These are phyloP conservation scores for Suillus tomentosus DNA, from an alignment of 768 basidiomycete species.

Conservation along the genomic window DNA sequence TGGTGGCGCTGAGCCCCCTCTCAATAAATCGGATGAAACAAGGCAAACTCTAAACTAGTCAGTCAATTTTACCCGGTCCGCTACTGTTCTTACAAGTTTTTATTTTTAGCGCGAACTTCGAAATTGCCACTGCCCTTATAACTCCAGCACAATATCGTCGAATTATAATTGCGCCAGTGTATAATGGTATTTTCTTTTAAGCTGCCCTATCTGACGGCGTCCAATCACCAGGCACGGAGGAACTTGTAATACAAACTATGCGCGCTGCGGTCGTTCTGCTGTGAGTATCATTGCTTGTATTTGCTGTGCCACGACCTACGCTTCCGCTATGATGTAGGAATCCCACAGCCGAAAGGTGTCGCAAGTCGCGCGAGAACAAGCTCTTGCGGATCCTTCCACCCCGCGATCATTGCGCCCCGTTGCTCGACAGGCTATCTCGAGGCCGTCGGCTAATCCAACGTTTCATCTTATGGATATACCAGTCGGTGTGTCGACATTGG, in stretches of 20 bases:
- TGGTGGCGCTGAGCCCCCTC: not conserved
- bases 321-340: not conserved
- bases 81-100: not conserved
- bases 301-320: not conserved
- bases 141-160: not conserved
- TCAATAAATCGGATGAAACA: not conserved
- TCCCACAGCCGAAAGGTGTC: not conserved
- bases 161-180: not conserved
- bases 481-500: not conserved
- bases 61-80: not conserved
- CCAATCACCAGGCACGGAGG: not conserved
- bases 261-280: not conserved
- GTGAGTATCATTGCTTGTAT: not conserved
- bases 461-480: not conserved
- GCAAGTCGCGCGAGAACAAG: not conserved
- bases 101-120: not conserved
- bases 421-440: not conserved
- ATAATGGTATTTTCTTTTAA: conserved; percentile 1
- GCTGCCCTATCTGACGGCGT: not conserved
- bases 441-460: not conserved
- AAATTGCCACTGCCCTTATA: not conserved
- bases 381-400: not conserved
- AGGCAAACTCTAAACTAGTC: not conserved
- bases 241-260: not conserved
- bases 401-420: not conserved